Base-by-base conservation (phyloP, 139 green algal genomes). In the Astrephomene gubernaculifera region DNA sequence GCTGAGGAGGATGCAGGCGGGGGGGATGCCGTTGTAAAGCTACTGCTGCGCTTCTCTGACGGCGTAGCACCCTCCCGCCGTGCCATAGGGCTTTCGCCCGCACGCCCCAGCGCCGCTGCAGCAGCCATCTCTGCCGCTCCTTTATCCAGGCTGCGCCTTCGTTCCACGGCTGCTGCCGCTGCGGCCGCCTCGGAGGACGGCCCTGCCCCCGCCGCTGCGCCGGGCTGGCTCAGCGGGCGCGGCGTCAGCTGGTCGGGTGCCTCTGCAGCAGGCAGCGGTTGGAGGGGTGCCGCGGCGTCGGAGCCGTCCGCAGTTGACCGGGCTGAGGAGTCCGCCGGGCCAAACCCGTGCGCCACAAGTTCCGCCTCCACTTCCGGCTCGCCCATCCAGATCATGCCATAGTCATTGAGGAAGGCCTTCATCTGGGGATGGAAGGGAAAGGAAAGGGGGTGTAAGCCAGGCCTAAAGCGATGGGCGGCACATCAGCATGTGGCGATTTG, bases 401-500 rank as follows among this genome's bases (percentile, higher is more conserved):
- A 94, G 38, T 94, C 91, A 10, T 91, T 90, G 39, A 94, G 80
- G 79, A 94, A 94, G 21, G 4, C 24, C 83, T 93, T 94, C 52
- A 94, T 89, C 29, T 93, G 60, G 22, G 31, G 71, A 8, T n/a
- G 19, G n/a, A 29, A 29, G 5, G 14, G 19, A 65, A 29, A 65
- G 12, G 22, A 65, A 31, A 31, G n/a, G 54, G 19, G 14, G 29
- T n/a, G n/a, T n/a, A n/a, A n/a, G n/a, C 49, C 49, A 12, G 49
- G 49, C 17, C n/a, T n/a, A n/a, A n/a, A n/a, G n/a, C n/a, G n/a
- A n/a, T n/a, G n/a, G n/a, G n/a, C n/a, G n/a, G n/a, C n/a, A n/a
- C n/a, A n/a, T n/a, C n/a, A n/a, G n/a, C n/a, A n/a, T n/a, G n/a
- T n/a, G n/a, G n/a, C n/a, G n/a, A n/a, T n/a, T n/a, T n/a, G n/a